Evolutionary conservation across 139 green algal genomes (phyloP), one percentile per base, ranked within the genome.

Genomic region (Coccomyxa sp.): DNA sequence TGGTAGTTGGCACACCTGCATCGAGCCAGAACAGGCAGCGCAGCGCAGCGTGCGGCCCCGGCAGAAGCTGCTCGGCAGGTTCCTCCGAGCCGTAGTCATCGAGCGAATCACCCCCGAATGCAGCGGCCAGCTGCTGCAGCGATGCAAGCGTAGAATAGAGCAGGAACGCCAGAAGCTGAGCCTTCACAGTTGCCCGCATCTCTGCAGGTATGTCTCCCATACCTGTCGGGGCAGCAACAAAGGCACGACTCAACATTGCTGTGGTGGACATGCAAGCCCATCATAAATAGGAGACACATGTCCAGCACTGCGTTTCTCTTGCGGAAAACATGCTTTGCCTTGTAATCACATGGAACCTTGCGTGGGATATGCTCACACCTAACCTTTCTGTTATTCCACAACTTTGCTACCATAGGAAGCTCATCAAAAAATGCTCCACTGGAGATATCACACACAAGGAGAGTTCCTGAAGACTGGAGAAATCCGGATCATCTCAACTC

Each of bases 91-190:
- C 25, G 76, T 32, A 75, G 16, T 13, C 13, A 38, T 13, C 0
- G 13, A 51, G 13, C 13, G 38, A 51, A 7, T 30, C 79, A 17
- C 60, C 60, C 10, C 82, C 83, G 28, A 80, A 76, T 4, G 58
- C 79, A 23, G 38, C 67, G 31, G 77, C 28, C 58, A 82, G 58
- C 14, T 58, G 23, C 27, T 82, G 79, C 59, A 87, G 58, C 25
- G 28, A 14, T 0, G 58, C 58, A 1, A 79, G 66, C 45, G 79
- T 86, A 21, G 79, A 60, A 75, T 86, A 86, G 18, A 93, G 82
- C 38, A 93, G 76, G 32, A 91, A 90, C 17, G 68, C 82, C n/a
- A 89, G 38, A 18, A 85, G 77, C 57, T 92, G 89, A 30, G 83
- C 58, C 67, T 82, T 80, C n/a, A 85, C 82, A 0, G 76, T 27